Evolutionary conservation across 2,329 filamentous ascomycete species (phyloP), one percentile per base, ranked within the genome.

Genomic region (Exophiala alcalophila): DNA sequence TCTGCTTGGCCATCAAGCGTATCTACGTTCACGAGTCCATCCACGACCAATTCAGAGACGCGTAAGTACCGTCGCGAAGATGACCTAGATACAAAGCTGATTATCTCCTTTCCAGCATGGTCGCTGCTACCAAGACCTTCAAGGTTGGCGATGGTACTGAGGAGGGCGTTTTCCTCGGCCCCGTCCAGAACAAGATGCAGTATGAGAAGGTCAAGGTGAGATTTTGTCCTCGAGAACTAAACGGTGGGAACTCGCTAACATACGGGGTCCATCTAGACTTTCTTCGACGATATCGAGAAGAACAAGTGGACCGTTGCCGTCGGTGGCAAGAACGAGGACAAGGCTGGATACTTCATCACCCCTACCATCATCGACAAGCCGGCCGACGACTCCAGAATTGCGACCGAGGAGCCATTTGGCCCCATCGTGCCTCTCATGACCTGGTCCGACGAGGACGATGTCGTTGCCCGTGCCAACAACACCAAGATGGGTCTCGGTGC

Each of bases 171-270:
- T 65, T 76, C 47, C 74, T 81, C 1, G 83, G 81, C 1, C 82
- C 82, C 0, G 62, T 85, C 3, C 79, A 82, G 49, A 85, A 85
- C 62, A 61, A 69, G 50, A 76, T 79, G 73, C 82, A 85, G 60
- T 85, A 73, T 55, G 74, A 81, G 29, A 74, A 73, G 28, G 77
- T 80, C 24, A 75, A 74, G 53, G 39, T 42, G 32, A n/a, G 39
- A 35, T 7, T 24, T n/a, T 7, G 4, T 4, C 21, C 29, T n/a
- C 3, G 5, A 3, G n/a, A n/a, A n/a, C n/a, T n/a, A n/a, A 3
- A 16, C 9, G 9, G 12, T 40, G n/a, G 3, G 3, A 6, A 11
- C 5, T n/a, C 11, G 19, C n/a, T 4, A 18, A 28, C 39, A 35
- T 14, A 35, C 31, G 12, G n/a, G 6, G 3, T 29, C 11, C 23